Conservation (phyloP, 2,329 filamentous ascomycete genomes). For the Laburnicola sp. region DNA sequence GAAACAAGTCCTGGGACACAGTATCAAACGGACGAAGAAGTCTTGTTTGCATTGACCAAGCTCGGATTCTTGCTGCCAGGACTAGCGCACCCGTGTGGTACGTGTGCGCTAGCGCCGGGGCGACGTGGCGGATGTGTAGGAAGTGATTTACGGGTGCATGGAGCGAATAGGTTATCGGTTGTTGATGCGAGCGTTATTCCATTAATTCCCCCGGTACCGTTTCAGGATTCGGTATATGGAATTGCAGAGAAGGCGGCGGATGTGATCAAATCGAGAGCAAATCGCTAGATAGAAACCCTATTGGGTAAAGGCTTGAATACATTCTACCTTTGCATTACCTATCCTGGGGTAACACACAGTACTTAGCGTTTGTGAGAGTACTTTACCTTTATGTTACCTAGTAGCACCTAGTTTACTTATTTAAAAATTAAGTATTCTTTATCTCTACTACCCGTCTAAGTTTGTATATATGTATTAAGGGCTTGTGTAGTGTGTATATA, state of each 20-base stretch:
- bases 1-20: constrained; percentile 34
- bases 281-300: too few species aligned
- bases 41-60: constrained; percentile 17
- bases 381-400: too few species aligned
- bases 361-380: too few species aligned
- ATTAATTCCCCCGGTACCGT: constrained; percentile 31
- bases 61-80: constrained; percentile 7
- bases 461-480: too few species aligned
- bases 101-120: constrained; percentile 35
- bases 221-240: constrained; percentile 38
- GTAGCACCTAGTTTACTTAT: too few species aligned
- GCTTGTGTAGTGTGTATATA: too few species aligned
- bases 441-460: too few species aligned
- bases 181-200: constrained; percentile 41
- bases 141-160: constrained; percentile 29
- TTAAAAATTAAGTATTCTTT: too few species aligned
- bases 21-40: constrained; percentile 24
- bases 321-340: too few species aligned
- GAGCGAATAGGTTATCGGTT: constrained; percentile 31
- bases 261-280: constrained; percentile 27
- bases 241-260: constrained; percentile 39
- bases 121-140: constrained; percentile 32
- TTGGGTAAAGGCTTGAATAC: too few species aligned
- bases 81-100: constrained; percentile 14
- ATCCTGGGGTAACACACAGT: too few species aligned